Evolutionary conservation across 306 rosid genomes (phyloP), one percentile per base, ranked within the genome.

Genomic region (Citrullus amarus): DNA sequence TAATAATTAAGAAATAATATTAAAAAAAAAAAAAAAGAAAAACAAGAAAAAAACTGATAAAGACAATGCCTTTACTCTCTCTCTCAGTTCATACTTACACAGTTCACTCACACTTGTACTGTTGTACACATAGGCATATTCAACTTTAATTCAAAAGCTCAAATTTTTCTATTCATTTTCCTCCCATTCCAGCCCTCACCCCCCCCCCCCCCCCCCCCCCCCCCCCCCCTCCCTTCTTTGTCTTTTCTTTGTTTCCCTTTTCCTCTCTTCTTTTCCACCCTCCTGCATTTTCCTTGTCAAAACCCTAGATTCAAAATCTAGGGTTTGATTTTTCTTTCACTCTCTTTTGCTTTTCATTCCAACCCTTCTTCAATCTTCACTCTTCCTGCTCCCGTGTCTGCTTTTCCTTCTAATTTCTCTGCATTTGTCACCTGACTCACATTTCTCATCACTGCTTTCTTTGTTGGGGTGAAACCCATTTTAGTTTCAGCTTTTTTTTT

Each of bases 231-330:
- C 78, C 65, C 41, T 13, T 69, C 80, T 76, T 68, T 79, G 78
- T 81, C 75, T 54, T 41, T 68, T 55, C 76, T 46, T 66, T 36
- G 32, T 32, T 56, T 79, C 56, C 68, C 73, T 62, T 22, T 53
- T 67, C 83, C 83, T 51, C 81, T 76, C 69, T 50, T 77, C 82
- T 60, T 86, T 86, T 84, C 75, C 88, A 17, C 17, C 57, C 81
- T 83, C 75, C 93, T 86, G 85, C 90, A 85, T 84, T 89, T 76
- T 41, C 46, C 82, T 83, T 81, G 68, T 83, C 91, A 88, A 91
- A 95, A 85, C 93, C 97, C 93, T 90, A 88, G 90, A 84, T 85
- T 89, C 88, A 0, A 14, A 87, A 92, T 89, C 96, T 91, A 92
- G 92, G 96, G 92, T 92, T 90, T 88, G 84, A 79, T 85, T 91